Evolutionary conservation across 148 eudicot genomes (phyloP).

Genomic region (Dianthus caryophyllus): DNA sequence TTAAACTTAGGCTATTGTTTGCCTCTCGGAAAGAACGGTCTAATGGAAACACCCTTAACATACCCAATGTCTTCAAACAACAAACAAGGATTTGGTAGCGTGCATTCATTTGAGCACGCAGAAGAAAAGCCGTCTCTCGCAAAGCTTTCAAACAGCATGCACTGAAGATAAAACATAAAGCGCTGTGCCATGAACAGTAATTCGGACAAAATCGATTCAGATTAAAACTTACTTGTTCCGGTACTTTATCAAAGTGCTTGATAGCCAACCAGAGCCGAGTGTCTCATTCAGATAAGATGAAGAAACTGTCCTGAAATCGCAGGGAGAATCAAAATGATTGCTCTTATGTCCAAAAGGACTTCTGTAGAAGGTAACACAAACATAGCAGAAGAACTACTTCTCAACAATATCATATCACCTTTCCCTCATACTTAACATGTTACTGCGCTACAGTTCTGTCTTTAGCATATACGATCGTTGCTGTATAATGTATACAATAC

Average conservation of each 20-base stretch:
- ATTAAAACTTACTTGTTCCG: constrained; percentile 62
- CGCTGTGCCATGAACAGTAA: not conserved
- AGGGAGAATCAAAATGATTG: constrained; percentile 9
- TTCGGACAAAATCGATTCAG: not conserved
- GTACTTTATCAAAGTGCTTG: constrained; percentile 55
- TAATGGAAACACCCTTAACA: too few relatives aligned
- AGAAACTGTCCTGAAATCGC: constrained; percentile 78
- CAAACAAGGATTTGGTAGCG: too few relatives aligned
- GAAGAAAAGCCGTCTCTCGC: not conserved
- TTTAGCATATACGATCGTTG: too few relatives aligned
- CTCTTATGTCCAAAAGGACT: constrained; percentile 3
- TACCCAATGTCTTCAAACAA: too few relatives aligned
- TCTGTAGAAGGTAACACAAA: not conserved
- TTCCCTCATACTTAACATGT: not conserved
- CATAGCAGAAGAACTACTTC: not conserved
- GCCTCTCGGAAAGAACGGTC: too few relatives aligned
- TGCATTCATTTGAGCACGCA: not conserved
- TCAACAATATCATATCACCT: not conserved
- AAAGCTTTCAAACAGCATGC: not conserved
- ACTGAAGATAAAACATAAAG: not conserved
- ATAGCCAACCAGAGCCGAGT: constrained; percentile 82
- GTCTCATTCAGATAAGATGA: constrained; percentile 80
- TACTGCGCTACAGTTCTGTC: too few relatives aligned
- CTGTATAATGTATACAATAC: too few relatives aligned
- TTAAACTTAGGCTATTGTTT: too few relatives aligned